These are phyloP conservation scores for Globisporangium heterothallicum DNA, from an alignment of 352 stramenopile genomes.

Conservation along the genomic window DNA sequence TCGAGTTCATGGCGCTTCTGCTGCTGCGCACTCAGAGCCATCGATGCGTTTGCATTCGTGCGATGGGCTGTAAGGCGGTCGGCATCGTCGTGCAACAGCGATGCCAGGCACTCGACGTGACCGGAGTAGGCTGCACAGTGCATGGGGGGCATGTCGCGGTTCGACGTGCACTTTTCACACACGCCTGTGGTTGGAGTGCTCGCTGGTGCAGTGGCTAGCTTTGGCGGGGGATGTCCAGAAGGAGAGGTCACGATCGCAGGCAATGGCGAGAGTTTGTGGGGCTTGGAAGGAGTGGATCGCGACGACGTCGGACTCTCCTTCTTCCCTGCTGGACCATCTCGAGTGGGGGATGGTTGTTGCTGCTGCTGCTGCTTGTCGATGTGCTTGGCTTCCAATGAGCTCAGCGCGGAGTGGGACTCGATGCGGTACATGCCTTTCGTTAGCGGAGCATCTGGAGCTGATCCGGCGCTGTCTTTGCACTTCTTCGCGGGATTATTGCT, in stretches of 20 bases:
- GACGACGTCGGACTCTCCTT: slow-evolving; percentile 2
- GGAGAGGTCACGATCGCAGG: no score
- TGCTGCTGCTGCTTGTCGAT: slow-evolving; percentile 14
- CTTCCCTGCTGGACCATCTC: background rate
- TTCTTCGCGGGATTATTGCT: background rate
- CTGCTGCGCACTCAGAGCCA: no score
- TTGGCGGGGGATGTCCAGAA: no score
- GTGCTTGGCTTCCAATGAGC: slow-evolving; percentile 41
- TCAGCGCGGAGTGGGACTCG: slow-evolving; percentile 59
- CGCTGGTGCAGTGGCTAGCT: slow-evolving; percentile 1
- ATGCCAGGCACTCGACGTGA: slow-evolving; percentile 31
- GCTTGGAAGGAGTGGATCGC: slow-evolving; percentile 8
- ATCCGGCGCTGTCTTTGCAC: background rate
- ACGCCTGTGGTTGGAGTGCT: background rate
- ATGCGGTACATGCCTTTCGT: slow-evolving; percentile 46
- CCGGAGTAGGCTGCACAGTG: slow-evolving; percentile 55
- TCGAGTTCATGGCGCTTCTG: slow-evolving; percentile 24
- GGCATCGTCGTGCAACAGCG: slow-evolving; percentile 18
- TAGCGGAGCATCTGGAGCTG: background rate
- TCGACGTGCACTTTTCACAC: slow-evolving; percentile 33
- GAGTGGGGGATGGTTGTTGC: background rate
- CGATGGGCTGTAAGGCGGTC: background rate
- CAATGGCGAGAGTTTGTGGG: slow-evolving; percentile 25
- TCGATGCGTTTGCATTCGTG: no score
- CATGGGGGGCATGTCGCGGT: slow-evolving; percentile 49